Evolutionary conservation across 1,284 basidiomycete genomes (phyloP).

Genomic region (Leccinum ponderosum): DNA sequence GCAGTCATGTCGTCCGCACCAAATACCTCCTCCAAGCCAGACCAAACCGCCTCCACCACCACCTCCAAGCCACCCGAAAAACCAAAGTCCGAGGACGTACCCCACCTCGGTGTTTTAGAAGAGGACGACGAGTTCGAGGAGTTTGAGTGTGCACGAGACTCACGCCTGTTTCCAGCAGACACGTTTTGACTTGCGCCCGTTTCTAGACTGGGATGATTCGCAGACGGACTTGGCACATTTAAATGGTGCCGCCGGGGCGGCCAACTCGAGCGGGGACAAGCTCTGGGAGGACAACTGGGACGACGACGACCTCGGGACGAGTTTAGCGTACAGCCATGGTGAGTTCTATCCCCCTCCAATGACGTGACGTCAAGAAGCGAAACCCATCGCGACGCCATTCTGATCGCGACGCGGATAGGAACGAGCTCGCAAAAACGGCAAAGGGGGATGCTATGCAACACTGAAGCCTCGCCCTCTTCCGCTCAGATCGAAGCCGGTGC

Average conservation of each 20-base stretch:
- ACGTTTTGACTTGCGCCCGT: slow-evolving; percentile 1
- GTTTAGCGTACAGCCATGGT: slow-evolving; percentile 95
- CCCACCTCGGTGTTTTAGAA: slow-evolving; percentile 71
- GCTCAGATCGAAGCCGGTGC: no score
- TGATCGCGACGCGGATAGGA: slow-evolving; percentile 40
- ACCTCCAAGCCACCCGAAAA: slow-evolving; percentile 36
- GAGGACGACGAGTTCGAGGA: slow-evolving; percentile 88
- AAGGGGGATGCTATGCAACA: slow-evolving; percentile 62
- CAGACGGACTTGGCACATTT: slow-evolving; percentile 80
- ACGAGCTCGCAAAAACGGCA: slow-evolving; percentile 64
- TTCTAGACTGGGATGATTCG: slow-evolving; percentile 83
- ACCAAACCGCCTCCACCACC: slow-evolving; percentile 16
- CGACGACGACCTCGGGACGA: slow-evolving; percentile 99
- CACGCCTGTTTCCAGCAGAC: background rate
- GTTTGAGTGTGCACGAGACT: slow-evolving; percentile 55
- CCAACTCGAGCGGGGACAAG: slow-evolving; percentile 77
- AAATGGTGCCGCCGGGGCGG: slow-evolving; percentile 63
- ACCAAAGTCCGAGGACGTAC: slow-evolving; percentile 40
- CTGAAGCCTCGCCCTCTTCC: slow-evolving; percentile 26
- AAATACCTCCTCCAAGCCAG: slow-evolving; percentile 41
- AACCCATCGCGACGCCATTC: background rate
- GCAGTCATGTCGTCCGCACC: slow-evolving; percentile 34
- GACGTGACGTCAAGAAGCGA: background rate
- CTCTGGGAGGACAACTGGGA: slow-evolving; percentile 99
- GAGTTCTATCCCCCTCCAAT: slow-evolving; percentile 29